phyloP scores from a whole-genome alignment of 768 basidiomycete genomes.

The Calocybe cyanea region DNA sequence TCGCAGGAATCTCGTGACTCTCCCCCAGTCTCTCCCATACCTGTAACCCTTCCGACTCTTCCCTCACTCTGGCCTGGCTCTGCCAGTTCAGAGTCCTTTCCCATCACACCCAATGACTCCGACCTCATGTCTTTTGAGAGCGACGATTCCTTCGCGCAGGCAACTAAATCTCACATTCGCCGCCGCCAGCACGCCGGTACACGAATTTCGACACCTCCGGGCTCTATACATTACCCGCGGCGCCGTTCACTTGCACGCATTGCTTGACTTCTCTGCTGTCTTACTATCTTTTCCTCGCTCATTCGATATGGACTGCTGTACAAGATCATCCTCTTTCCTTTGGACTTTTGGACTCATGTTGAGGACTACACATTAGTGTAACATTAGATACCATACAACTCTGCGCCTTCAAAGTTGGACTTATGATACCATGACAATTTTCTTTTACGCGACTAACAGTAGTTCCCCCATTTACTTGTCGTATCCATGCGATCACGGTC shows the following conservation, averaged over 20 bases:
- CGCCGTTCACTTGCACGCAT: conserved; percentile 26
- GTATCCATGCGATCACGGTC: not conserved
- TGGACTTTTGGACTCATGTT: conserved; percentile 6
- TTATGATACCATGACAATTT: conserved; percentile 4
- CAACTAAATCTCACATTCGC: conserved; percentile 26
- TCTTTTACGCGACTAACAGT: conserved; percentile 2
- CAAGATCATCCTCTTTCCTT: not conserved
- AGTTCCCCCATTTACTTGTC: conserved; percentile 1
- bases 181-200: conserved; percentile 38
- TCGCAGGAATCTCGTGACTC: conserved; percentile 40
- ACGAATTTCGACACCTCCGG: conserved; percentile 41
- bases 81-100: conserved; percentile 39
- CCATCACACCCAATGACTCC: conserved; percentile 35
- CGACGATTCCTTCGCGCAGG: conserved; percentile 21
- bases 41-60: conserved; percentile 63
- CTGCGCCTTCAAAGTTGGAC: not conserved
- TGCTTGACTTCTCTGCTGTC: conserved; percentile 14
- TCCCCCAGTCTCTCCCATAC: conserved; percentile 35
- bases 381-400: conserved; percentile 11
- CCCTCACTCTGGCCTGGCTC: conserved; percentile 49
- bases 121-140: conserved; percentile 21
- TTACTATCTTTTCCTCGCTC: not conserved
- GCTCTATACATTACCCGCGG: conserved; percentile 25
- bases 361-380: conserved; percentile 20
- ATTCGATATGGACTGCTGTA: conserved; percentile 8